Evolutionary conservation across 306 rosid species (phyloP), one percentile per base, ranked within the genome.

Genomic region (Cucurbita argyrosperma): DNA sequence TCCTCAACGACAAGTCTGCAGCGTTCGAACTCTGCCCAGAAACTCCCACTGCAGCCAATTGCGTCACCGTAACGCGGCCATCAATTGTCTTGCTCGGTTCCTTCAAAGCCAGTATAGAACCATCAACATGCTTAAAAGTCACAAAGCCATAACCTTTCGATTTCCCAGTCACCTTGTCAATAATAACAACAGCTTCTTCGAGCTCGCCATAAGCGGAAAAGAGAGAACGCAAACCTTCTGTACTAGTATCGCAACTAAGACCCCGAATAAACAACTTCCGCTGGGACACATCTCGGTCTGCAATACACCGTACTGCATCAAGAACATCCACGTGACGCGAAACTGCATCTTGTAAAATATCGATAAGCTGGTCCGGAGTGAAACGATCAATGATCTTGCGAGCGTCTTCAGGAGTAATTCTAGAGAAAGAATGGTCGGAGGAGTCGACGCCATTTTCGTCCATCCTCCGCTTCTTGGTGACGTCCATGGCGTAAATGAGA

Each of bases 1-100:
- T 95, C 13, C 99, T 77, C 18, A 74, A 23, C 6, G 87, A 82
- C 4, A 91, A 74, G 10, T 95, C 99, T 0, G 72, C 84, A 0
- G 90, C 37, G 4, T 80, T 85, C 0, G 84, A 18, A 13, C 66
- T 78, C 0, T 88, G 42, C 1, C 78, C 84, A 0, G 96, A 58
- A 56, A 89, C 87, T 0, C 97, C 96, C 0, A 93, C 96, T 0
- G 97, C 96, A 0, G 99, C 99, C 7, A 95, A 85, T 86, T 95
- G 99, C 1, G 99, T 91, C n/a, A 95, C 99, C 0, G 99, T 95
- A 6, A 95, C 95, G 5, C 99, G 90, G 3, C 99, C 97, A 21
- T 95, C 99, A 49, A 95, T 95, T 54, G 90, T 88, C 87, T 95
- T 95, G 79, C 99, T 95, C 0, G 99, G 99, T 67, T 95, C 99